Evolutionary conservation across 495 filamentous ascomycete species (phyloP).

Genomic region (Lepidopterella palustris): DNA sequence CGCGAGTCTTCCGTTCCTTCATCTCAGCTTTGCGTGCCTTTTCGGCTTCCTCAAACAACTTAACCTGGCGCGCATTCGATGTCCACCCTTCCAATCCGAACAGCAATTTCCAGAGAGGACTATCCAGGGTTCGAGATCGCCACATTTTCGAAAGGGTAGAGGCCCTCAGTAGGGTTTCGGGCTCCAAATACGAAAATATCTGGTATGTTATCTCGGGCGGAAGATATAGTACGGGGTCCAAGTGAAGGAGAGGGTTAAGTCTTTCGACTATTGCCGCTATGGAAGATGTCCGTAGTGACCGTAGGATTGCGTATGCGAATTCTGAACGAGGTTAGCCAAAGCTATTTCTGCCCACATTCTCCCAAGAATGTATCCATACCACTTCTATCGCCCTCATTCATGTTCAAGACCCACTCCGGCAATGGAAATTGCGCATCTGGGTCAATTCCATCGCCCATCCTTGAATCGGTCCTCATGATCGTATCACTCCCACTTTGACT

Average conservation of each 20-base stretch:
- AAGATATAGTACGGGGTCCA: conserved; percentile 80
- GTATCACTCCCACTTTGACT: conserved; percentile 48
- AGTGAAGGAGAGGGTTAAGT: conserved; percentile 73
- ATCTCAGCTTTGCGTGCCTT: conserved; percentile 38
- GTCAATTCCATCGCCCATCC: conserved; percentile 25
- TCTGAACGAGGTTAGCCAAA: conserved; percentile 30
- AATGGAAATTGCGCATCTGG: conserved; percentile 29
- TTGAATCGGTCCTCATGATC: conserved; percentile 32
- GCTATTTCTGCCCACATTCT: not conserved
- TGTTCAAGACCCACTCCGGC: conserved; percentile 47
- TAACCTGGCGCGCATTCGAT: conserved; percentile 58
- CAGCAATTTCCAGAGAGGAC: conserved; percentile 75
- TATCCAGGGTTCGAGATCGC: conserved; percentile 74
- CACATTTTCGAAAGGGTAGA: conserved; percentile 73
- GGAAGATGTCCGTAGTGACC: conserved; percentile 65
- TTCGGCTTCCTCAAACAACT: conserved; percentile 57
- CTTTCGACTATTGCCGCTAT: conserved; percentile 72
- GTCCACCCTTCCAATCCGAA: conserved; percentile 84
- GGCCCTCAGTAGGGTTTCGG: conserved; percentile 66
- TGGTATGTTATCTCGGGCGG: conserved; percentile 84
- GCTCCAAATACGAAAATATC: conserved; percentile 78
- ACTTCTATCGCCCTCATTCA: conserved; percentile 49
- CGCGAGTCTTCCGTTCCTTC: conserved; percentile 42
- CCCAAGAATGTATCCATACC: conserved; percentile 37
- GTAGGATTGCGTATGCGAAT: conserved; percentile 59